Conservation (phyloP, 116 monocot species). For the Zostera marina region DNA sequence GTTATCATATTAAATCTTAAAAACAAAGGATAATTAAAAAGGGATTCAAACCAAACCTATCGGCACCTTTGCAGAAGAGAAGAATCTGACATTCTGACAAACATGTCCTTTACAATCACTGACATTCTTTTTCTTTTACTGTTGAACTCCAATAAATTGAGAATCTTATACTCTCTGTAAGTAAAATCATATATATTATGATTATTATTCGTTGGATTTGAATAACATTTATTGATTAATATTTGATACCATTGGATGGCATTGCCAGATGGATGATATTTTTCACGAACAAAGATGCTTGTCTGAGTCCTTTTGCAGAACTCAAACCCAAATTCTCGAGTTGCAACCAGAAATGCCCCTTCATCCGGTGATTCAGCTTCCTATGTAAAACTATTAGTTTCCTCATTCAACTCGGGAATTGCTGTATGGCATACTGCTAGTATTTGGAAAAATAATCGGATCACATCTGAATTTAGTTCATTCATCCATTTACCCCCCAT, state of each 20-base stretch:
- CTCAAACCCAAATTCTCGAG: conserved; percentile 65
- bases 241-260: conserved; percentile 30
- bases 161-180: conserved; percentile 41
- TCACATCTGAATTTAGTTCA: conserved; percentile 20
- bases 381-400: conserved; percentile 34
- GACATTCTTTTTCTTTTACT: conserved; percentile 59
- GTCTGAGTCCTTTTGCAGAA: conserved; percentile 52
- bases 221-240: too few relatives aligned
- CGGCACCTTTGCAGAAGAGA: conserved; percentile 65
- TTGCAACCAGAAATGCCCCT: conserved; percentile 59
- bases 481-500: conserved; percentile 66
- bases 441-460: conserved; percentile 42
- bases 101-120: conserved; percentile 33
- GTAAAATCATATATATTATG: neutral
- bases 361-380: conserved; percentile 76
- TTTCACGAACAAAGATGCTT: conserved; percentile 36
- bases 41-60: conserved; percentile 41
- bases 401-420: conserved; percentile 46
- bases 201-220: too few relatives aligned
- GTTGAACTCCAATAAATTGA: conserved; percentile 51
- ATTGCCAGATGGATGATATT: conserved; percentile 12
- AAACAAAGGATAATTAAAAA: neutral
- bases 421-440: conserved; percentile 62
- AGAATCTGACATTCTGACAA: conserved; percentile 42
- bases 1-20: neutral